These are phyloP conservation scores for Fusarium sp. DNA, from an alignment of 2,329 filamentous ascomycete species.

Conservation along the genomic window DNA sequence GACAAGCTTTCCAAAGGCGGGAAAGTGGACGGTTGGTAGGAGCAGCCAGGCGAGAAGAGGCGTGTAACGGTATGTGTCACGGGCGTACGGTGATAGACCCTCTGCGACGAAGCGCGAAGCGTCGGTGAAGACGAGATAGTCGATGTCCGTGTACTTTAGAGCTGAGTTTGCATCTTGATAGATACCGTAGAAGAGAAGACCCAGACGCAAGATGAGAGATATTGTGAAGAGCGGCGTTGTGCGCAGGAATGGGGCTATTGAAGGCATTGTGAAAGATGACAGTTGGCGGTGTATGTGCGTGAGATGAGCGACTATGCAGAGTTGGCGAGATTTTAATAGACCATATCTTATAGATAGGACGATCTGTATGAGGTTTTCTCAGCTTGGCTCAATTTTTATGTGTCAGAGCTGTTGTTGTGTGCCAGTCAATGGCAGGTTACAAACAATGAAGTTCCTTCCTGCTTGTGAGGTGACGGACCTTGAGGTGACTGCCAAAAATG, in stretches of 20 bases:
- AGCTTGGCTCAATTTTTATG: neutral
- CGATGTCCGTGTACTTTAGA: constrained; percentile 98
- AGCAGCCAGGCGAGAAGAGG: constrained; percentile 93
- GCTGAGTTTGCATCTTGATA: constrained; percentile 93
- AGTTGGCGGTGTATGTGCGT: constrained; percentile 41
- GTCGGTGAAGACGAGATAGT: constrained; percentile 98
- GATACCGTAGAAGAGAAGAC: constrained; percentile 86
- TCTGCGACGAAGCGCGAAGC: constrained; percentile 80
- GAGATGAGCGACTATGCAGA: constrained; percentile 7
- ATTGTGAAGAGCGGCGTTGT: constrained; percentile 65
- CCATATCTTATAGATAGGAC: constrained; percentile 28
- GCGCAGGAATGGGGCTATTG: constrained; percentile 47
- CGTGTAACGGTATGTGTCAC: constrained; percentile 97
- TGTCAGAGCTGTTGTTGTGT: constrained; percentile 15
- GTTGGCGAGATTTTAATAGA: neutral
- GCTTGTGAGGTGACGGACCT: neutral
- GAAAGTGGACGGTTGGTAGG: constrained; percentile 78
- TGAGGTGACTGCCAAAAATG: constrained; percentile 33
- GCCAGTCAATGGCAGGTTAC: constrained; percentile 25
- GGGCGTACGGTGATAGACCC: constrained; percentile 81
- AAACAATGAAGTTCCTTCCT: constrained; percentile 13
- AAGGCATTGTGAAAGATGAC: constrained; percentile 44
- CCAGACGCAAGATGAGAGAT: constrained; percentile 73
- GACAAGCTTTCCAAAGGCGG: constrained; percentile 87
- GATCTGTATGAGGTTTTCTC: neutral